Conservation (phyloP, 495 filamentous ascomycete genomes). For the Staphylotrichum longicolle region DNA sequence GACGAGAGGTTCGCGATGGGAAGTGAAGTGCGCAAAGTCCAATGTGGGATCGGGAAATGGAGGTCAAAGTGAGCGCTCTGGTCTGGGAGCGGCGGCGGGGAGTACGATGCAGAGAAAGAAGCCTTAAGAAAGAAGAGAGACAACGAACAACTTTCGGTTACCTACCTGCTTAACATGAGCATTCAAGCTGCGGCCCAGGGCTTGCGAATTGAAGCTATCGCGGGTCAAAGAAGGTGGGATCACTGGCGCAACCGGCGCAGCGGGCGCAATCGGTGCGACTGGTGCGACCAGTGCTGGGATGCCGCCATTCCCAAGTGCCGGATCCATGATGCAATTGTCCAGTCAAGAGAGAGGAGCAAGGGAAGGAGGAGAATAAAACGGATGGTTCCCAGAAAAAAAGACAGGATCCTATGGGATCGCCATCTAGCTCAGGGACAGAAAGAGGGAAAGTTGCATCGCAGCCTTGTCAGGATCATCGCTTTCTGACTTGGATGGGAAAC, state of each 20-base stretch:
- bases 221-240: conserved; percentile 25
- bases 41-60: no score
- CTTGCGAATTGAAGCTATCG: conserved; percentile 43
- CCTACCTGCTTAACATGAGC: conserved; percentile 48
- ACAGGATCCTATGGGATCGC: not conserved
- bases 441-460: not conserved
- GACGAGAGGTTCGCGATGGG: not conserved
- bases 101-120: no score
- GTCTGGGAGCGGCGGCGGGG: no score
- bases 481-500: not conserved
- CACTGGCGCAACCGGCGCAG: conserved; percentile 20
- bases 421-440: not conserved
- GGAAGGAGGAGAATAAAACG: not conserved
- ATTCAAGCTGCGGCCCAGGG: conserved; percentile 45
- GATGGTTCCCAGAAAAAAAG: not conserved
- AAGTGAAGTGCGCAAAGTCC: no score
- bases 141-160: conserved; percentile 21
- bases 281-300: not conserved
- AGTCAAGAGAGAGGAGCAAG: not conserved
- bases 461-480: conserved; percentile 4
- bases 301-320: not conserved
- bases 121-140: not conserved
- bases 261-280: conserved; percentile 13
- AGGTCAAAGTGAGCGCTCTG: no score
- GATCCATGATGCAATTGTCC: conserved; percentile 16